Base-by-base conservation (phyloP, 2,329 filamentous ascomycete species). In the Biscogniauxia sp. region DNA sequence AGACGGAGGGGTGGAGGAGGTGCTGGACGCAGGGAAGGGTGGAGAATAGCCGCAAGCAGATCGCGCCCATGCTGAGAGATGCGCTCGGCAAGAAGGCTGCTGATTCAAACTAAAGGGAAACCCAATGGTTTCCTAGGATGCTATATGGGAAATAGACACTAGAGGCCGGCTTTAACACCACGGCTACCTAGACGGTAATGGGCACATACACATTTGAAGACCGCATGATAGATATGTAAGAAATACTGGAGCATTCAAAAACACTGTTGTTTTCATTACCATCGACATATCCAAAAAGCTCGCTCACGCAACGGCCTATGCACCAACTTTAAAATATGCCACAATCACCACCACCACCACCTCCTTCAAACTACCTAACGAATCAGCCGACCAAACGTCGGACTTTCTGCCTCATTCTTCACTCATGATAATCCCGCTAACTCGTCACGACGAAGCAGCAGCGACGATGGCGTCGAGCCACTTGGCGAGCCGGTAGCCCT, bases 21-120 rank as follows among this genome's bases (percentile, higher is more conserved):
- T 84, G 86, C 23, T 94, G 91, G 91, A 79, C 76, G 67, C 91
- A 94, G 76, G 78, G 80, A 20, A 82, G 83, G 62, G 68, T 89
- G 51, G 82, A 83, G 52, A 78, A 84, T 60, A 89, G 86, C 68
- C 78, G 88, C 65, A 90, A 90, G 75, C 87, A 92, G 73, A 82
- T 94, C 25, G 88, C 85, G 32, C 85, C 89, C 13, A 79, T 90
- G 66, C 69, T 90, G 70, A 82, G 87, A 60, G 83, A 88, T 64
- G 81, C 79, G 0, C 78, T 87, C 71, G 76, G 74, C 66, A 68
- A 64, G 61, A 60, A 57, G 52, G 51, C 17, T 26, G 49, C 51
- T 5, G 50, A 19, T 51, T 61, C 45, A 54, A 20, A 59, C 20
- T 25, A 17, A 8, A 45, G 8, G 20, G 7, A n/a, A n/a, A 15